Evolutionary conservation across 2,329 filamentous ascomycete species (phyloP).

Genomic region (Scedosporium aurantiacum): DNA sequence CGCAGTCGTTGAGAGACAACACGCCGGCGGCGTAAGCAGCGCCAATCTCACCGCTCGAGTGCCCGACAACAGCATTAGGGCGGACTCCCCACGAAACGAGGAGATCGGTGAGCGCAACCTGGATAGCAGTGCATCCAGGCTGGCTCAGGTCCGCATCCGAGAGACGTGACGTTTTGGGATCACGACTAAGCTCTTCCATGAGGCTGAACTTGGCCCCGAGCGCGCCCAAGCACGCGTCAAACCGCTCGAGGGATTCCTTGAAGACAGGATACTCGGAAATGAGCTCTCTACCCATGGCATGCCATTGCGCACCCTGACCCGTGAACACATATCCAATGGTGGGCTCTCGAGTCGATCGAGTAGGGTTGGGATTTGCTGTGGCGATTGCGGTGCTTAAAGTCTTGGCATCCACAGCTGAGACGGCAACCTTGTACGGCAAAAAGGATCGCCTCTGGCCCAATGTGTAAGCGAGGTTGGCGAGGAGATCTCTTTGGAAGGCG

Average conservation of each 20-base stretch:
- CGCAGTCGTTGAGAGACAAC: conserved; percentile 16
- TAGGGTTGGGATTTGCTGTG: neutral
- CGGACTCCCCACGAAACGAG: conserved; percentile 18
- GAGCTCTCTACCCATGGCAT: neutral
- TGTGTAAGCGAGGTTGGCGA: neutral
- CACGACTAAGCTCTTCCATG: conserved; percentile 8
- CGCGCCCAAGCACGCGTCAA: neutral
- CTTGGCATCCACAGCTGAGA: neutral
- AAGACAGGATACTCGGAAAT: conserved; percentile 11
- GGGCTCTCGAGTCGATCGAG: neutral
- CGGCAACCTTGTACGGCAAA: neutral
- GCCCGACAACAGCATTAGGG: conserved; percentile 22
- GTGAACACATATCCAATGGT: conserved; percentile 2
- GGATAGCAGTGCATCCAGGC: conserved; percentile 30
- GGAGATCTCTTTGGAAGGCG: conserved; percentile 1
- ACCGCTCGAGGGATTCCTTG: conserved; percentile 8
- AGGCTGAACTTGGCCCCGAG: conserved; percentile 1
- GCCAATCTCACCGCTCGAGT: conserved; percentile 28
- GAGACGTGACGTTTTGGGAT: conserved; percentile 11
- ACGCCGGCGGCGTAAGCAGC: conserved; percentile 23
- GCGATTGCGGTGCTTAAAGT: neutral
- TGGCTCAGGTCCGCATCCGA: conserved; percentile 21
- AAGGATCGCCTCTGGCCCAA: neutral
- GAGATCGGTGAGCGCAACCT: conserved; percentile 28
- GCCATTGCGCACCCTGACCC: neutral